Evolutionary conservation across 1,284 basidiomycete species (phyloP).

Genomic region (Malassezia yamatoensis): DNA sequence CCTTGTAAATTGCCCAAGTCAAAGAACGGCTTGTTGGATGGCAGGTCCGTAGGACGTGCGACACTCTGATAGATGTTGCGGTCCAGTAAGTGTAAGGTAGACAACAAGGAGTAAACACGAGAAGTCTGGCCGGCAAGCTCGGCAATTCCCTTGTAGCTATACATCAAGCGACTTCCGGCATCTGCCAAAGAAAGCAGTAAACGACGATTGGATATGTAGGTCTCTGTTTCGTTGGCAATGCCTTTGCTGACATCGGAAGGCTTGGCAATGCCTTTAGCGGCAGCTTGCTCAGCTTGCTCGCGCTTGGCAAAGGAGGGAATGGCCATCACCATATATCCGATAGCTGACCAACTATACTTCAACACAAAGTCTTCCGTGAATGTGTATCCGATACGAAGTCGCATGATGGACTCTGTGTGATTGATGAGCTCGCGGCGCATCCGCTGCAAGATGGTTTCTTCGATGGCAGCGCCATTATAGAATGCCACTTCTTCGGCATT

Average conservation of each 20-base stretch:
- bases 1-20: slow-evolving; percentile 50
- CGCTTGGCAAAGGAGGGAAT: slow-evolving; percentile 36
- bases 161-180: slow-evolving; percentile 84
- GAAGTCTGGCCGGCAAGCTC: slow-evolving; percentile 86
- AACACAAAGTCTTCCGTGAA: slow-evolving; percentile 47
- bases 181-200: slow-evolving; percentile 84
- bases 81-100: slow-evolving; percentile 60
- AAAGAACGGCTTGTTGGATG: slow-evolving; percentile 37
- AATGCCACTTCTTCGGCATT: slow-evolving; percentile 94
- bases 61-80: slow-evolving; percentile 40
- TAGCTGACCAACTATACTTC: slow-evolving; percentile 47
- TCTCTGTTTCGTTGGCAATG: slow-evolving; percentile 59
- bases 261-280: slow-evolving; percentile 5
- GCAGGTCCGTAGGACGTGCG: slow-evolving; percentile 31
- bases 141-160: slow-evolving; percentile 70
- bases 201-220: slow-evolving; percentile 75
- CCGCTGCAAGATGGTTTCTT: slow-evolving; percentile 68
- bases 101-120: slow-evolving; percentile 75
- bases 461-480: slow-evolving; percentile 77
- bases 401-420: slow-evolving; percentile 86
- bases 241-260: slow-evolving; percentile 52
- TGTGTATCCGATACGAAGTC: slow-evolving; percentile 53
- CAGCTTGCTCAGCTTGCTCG: not conserved
- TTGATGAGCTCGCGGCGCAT: slow-evolving; percentile 72
- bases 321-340: slow-evolving; percentile 46